These are phyloP conservation scores for Rostrohypoxylon terebratum DNA, from an alignment of 495 filamentous ascomycete species.

Conservation along the genomic window DNA sequence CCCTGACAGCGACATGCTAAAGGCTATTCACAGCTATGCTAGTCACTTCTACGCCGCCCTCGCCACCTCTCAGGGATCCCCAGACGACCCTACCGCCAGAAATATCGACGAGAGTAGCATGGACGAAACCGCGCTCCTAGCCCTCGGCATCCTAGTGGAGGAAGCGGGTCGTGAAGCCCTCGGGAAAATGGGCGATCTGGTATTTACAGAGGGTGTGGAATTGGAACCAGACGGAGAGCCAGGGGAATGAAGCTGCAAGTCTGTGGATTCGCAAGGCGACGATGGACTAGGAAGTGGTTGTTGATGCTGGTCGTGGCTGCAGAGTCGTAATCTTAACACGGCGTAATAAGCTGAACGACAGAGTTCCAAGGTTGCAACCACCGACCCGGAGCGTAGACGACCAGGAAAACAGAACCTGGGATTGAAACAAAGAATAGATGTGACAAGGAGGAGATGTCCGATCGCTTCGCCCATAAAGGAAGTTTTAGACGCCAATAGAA, in stretches of 20 bases:
- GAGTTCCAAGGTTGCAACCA: constrained; percentile 1
- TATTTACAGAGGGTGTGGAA: constrained; percentile 73
- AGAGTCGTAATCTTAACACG: constrained; percentile 33
- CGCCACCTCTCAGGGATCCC: constrained; percentile 36
- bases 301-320: constrained; percentile 13
- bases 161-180: constrained; percentile 73
- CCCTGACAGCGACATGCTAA: constrained; percentile 80
- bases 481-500: constrained; percentile 10
- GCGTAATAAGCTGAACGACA: constrained; percentile 25
- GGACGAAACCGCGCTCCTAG: constrained; percentile 87
- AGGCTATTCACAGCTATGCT: constrained; percentile 78
- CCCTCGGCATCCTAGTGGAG: constrained; percentile 84
- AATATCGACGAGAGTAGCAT: constrained; percentile 71
- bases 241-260: constrained; percentile 32
- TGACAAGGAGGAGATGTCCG: constrained; percentile 17
- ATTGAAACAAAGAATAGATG: not conserved
- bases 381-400: constrained; percentile 4
- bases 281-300: constrained; percentile 16
- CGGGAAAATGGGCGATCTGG: constrained; percentile 78
- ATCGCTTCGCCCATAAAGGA: not conserved
- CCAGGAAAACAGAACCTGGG: not conserved
- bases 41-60: constrained; percentile 74
- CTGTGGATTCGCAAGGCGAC: constrained; percentile 31
- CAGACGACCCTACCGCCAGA: constrained; percentile 46
- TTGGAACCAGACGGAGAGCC: constrained; percentile 24